phyloP scores from a whole-genome alignment of 768 basidiomycete genomes.

The Dictyophora rubrovolvata region DNA sequence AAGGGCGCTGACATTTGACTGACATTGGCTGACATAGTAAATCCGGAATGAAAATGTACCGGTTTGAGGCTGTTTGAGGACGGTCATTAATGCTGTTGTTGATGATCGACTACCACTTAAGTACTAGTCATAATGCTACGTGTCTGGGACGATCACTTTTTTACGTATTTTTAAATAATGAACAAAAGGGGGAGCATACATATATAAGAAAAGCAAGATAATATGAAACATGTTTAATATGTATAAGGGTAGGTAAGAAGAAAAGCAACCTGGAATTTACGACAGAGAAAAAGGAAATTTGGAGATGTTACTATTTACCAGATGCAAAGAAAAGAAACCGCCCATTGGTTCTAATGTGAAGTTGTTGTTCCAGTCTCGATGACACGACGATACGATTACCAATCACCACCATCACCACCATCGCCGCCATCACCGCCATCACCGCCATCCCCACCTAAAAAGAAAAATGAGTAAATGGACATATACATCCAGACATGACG shows the following conservation, averaged over 20 bases:
- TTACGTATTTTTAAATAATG: not conserved
- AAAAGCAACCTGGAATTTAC: not conserved
- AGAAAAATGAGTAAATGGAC: not conserved
- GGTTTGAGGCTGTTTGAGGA: too few species aligned
- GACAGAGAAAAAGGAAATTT: not conserved
- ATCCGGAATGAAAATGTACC: too few species aligned
- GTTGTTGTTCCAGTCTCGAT: not conserved
- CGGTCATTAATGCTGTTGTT: too few species aligned
- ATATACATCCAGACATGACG: not conserved
- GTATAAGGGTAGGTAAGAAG: not conserved
- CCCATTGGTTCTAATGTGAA: too few species aligned
- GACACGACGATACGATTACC: not conserved
- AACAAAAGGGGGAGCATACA: not conserved
- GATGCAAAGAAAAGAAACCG: too few species aligned
- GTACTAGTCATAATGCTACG: too few species aligned
- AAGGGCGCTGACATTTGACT: too few species aligned
- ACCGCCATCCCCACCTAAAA: not conserved
- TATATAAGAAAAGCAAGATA: not conserved
- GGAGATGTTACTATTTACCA: too few species aligned
- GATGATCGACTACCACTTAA: too few species aligned
- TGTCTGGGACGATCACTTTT: too few species aligned
- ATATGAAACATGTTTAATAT: too few species aligned
- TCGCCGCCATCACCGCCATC: conserved; percentile 8
- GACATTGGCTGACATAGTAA: too few species aligned
- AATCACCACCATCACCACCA: conserved; percentile 8